Evolutionary conservation across 1,284 basidiomycete species (phyloP).

Genomic region (Blastosporella zonata): DNA sequence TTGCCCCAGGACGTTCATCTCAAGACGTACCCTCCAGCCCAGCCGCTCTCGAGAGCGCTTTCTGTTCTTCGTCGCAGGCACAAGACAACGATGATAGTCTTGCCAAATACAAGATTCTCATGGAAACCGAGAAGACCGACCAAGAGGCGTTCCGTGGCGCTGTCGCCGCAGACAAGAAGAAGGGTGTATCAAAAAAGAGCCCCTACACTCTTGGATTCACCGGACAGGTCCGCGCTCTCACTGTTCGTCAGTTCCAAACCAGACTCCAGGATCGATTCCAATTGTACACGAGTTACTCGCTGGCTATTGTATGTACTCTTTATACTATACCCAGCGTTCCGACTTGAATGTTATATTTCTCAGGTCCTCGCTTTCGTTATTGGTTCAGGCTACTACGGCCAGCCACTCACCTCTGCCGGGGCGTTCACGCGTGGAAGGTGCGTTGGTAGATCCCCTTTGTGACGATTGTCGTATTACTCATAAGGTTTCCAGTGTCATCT

Average conservation of each 20-base stretch:
- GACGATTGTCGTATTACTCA: background rate
- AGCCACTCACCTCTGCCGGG: background rate
- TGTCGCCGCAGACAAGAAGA: conserved; percentile 78
- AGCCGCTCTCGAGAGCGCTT: conserved; percentile 70
- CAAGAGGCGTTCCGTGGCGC: conserved; percentile 79
- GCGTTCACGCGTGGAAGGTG: conserved; percentile 60
- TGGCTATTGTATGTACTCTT: conserved; percentile 44
- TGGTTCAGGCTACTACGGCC: conserved; percentile 50
- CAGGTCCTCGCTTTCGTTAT: conserved; percentile 68
- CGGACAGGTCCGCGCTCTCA: conserved; percentile 72
- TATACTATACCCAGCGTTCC: background rate
- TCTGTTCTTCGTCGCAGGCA: conserved; percentile 51
- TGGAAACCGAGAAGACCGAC: conserved; percentile 62
- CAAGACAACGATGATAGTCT: conserved; percentile 49
- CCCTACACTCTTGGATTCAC: conserved; percentile 84
- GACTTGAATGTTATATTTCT: conserved; percentile 15
- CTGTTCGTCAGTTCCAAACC: conserved; percentile 75
- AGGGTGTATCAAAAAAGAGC: conserved; percentile 79
- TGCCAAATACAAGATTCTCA: conserved; percentile 59
- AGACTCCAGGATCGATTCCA: conserved; percentile 83
- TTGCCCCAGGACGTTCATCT: conserved; percentile 41
- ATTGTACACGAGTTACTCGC: conserved; percentile 65
- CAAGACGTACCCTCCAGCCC: conserved; percentile 72
- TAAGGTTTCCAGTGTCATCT: conserved; percentile 60
- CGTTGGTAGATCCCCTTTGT: background rate